These are phyloP conservation scores for Xylariales sp. DNA, from an alignment of 2,329 filamentous ascomycete species.

Conservation along the genomic window DNA sequence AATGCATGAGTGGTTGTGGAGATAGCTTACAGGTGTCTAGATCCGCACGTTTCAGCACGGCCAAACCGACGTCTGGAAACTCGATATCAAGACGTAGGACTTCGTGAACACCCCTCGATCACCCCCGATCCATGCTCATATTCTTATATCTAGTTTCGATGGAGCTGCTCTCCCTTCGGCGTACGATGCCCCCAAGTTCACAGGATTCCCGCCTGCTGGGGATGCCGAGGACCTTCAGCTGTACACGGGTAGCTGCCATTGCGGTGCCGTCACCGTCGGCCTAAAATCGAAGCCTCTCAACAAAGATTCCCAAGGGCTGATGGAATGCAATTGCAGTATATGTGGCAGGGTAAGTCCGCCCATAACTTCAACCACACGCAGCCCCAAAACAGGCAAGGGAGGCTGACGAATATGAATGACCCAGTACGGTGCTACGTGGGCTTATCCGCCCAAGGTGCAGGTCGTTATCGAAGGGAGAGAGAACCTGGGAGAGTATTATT, in stretches of 20 bases:
- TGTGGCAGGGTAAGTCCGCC: slow-evolving; percentile 48
- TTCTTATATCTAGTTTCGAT: slow-evolving; percentile 49
- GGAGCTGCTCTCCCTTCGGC: slow-evolving; percentile 49
- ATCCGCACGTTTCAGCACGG: slow-evolving; percentile 54
- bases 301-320: slow-evolving; percentile 47
- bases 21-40: slow-evolving; percentile 45
- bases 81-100: slow-evolving; percentile 55
- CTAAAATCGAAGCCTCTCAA: slow-evolving; percentile 57
- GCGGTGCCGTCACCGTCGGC: slow-evolving; percentile 60
- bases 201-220: slow-evolving; percentile 55
- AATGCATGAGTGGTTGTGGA: too few relatives aligned
- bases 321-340: slow-evolving; percentile 64
- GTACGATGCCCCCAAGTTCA: slow-evolving; percentile 54
- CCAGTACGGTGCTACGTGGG: slow-evolving; percentile 59
- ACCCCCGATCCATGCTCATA: slow-evolving; percentile 11
- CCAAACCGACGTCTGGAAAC: slow-evolving; percentile 57
- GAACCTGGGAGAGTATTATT: slow-evolving; percentile 55
- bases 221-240: slow-evolving; percentile 54
- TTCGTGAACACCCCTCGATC: background rate
- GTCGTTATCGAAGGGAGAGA: slow-evolving; percentile 56
- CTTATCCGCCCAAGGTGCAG: slow-evolving; percentile 55
- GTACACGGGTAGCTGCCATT: slow-evolving; percentile 66
- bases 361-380: background rate
- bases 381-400: background rate
- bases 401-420: slow-evolving; percentile 13